Conservation (phyloP, 345 rosid genomes). For the Pistacia vera region DNA sequence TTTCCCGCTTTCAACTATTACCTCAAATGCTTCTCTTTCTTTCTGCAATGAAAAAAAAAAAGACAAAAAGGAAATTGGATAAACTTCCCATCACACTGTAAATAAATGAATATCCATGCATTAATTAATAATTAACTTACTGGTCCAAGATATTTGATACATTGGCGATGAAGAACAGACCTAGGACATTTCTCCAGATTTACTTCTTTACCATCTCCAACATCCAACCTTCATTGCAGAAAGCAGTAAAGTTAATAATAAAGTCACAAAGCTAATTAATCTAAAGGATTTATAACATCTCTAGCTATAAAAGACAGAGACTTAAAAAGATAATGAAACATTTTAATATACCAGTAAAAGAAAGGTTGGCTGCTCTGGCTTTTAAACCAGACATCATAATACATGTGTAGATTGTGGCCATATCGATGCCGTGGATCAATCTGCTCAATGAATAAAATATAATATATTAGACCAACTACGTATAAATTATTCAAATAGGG, state of each 20-base stretch:
- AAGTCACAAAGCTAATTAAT: not conserved
- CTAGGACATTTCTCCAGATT: constrained; percentile 52
- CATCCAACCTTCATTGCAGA: constrained; percentile 55
- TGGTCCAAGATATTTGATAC: constrained; percentile 68
- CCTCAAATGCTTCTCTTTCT: constrained; percentile 60
- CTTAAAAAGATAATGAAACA: no score
- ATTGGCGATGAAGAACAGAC: constrained; percentile 45
- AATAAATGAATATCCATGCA: no score
- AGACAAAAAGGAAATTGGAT: not conserved
- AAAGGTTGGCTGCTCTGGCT: constrained; percentile 64
- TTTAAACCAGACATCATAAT: constrained; percentile 59
- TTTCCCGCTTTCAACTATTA: constrained; percentile 52
- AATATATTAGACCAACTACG: no score
- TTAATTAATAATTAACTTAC: constrained; percentile 29
- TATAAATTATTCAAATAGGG: no score
- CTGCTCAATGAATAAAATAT: constrained; percentile 24
- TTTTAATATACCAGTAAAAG: constrained; percentile 57
- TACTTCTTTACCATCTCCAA: constrained; percentile 61
- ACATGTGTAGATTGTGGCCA: constrained; percentile 69
- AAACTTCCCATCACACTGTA: not conserved
- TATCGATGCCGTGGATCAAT: constrained; percentile 75
- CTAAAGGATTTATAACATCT: no score
- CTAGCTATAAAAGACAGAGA: no score
- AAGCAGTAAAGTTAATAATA: not conserved
- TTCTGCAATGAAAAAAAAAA: constrained; percentile 30